These are phyloP conservation scores for Pyrus hybrid DNA, from an alignment of 331 rosid species.

Conservation along the genomic window DNA sequence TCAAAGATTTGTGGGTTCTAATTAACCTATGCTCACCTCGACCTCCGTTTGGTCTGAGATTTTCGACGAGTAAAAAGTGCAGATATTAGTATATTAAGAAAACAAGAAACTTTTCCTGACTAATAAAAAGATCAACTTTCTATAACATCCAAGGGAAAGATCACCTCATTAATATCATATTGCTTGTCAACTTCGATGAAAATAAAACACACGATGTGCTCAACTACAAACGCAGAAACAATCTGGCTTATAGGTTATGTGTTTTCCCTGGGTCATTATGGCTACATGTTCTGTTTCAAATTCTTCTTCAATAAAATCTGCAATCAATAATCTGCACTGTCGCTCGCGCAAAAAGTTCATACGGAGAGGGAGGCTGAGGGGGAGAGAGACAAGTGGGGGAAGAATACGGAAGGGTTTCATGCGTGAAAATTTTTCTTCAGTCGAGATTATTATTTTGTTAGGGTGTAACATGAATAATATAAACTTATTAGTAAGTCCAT, in stretches of 20 bases:
- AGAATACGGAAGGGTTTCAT: no score
- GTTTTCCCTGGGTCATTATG: conserved; percentile 33
- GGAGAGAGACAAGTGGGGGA: no score
- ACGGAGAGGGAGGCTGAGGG: no score
- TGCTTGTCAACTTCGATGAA: conserved; percentile 81
- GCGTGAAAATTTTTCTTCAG: no score
- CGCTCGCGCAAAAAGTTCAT: no score
- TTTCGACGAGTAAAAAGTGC: not conserved
- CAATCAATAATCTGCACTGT: not conserved
- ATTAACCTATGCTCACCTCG: no score
- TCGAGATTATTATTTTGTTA: no score
- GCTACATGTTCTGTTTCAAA: conserved; percentile 20
- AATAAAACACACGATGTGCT: conserved; percentile 71
- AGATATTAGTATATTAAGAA: not conserved
- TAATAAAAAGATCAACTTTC: conserved; percentile 12
- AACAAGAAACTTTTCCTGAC: not conserved
- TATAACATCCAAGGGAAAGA: not conserved
- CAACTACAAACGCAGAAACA: conserved; percentile 74
- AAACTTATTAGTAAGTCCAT: no score
- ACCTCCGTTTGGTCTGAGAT: no score
- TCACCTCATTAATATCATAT: conserved; percentile 68
- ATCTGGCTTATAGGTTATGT: conserved; percentile 28
- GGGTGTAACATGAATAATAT: no score
- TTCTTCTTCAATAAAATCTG: conserved; percentile 63
- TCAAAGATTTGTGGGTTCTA: no score